A percentile compares a stretch with the other conserved stretches of the same genome.
These are phyloP conservation scores for Rhododendron henanense DNA, from an alignment of 148 eudicot genomes.

Conservation along the genomic window DNA sequence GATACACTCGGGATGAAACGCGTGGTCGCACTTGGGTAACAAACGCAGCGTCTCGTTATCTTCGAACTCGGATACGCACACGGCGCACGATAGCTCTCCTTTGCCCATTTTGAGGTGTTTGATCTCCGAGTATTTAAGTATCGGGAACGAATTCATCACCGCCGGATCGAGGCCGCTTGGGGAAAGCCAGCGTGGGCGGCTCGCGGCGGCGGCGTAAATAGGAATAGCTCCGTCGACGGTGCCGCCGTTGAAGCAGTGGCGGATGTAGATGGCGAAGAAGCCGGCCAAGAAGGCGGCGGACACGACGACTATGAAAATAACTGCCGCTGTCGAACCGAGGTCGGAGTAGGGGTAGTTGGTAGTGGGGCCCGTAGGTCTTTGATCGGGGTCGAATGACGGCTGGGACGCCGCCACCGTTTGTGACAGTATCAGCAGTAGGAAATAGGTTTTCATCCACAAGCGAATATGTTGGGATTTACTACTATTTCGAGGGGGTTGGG, in stretches of 20 bases:
- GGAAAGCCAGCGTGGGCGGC: neutral
- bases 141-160: neutral
- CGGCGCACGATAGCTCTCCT: constrained; percentile 38
- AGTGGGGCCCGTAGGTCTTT: neutral
- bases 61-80: constrained; percentile 47
- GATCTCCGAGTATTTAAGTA: neutral
- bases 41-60: constrained; percentile 31
- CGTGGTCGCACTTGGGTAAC: constrained; percentile 44
- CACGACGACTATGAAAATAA: neutral
- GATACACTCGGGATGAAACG: constrained; percentile 47
- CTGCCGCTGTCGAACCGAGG: neutral
- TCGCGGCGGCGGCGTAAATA: neutral
- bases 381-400: neutral
- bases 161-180: neutral
- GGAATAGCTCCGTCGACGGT: neutral
- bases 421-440: neutral
- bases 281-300: neutral
- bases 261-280: neutral
- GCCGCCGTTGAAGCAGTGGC: neutral
- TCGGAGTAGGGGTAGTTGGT: neutral
- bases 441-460: neutral
- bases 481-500: too few relatives aligned
- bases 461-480: neutral
- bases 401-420: neutral
- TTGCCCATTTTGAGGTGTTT: neutral